These are phyloP conservation scores for Fusarium domesticum DNA, from an alignment of 2,329 filamentous ascomycete genomes.

Conservation along the genomic window DNA sequence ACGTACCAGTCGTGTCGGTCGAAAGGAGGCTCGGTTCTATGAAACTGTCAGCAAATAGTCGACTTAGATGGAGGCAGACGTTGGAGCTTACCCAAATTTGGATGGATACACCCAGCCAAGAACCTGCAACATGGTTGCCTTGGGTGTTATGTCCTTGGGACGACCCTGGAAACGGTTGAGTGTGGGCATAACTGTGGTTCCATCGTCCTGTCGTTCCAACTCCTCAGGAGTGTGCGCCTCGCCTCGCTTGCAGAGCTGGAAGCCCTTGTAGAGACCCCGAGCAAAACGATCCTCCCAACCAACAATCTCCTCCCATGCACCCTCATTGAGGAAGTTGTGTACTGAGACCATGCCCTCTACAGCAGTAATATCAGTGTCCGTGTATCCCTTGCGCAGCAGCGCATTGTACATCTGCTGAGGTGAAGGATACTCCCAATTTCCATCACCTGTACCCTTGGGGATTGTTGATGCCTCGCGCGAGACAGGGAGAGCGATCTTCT, in stretches of 20 bases:
- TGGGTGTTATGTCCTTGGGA: slow-evolving; percentile 86
- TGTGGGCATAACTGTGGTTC: slow-evolving; percentile 60
- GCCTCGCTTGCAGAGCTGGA: slow-evolving; percentile 70
- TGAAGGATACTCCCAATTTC: slow-evolving; percentile 96
- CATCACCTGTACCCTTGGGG: slow-evolving; percentile 73
- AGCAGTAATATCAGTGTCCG: slow-evolving; percentile 86
- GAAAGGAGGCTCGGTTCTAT: slow-evolving; percentile 78
- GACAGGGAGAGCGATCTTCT: slow-evolving; percentile 71
- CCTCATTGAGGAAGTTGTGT: slow-evolving; percentile 97
- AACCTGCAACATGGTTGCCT: slow-evolving; percentile 79
- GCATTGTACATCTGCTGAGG: slow-evolving; percentile 99
- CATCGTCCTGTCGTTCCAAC: slow-evolving; percentile 51
- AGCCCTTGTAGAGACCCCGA: slow-evolving; percentile 67
- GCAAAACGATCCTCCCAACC: slow-evolving; percentile 89
- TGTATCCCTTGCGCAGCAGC: slow-evolving; percentile 91
- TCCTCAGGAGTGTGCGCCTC: slow-evolving; percentile 57
- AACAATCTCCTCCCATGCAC: slow-evolving; percentile 92
- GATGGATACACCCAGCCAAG: slow-evolving; percentile 76
- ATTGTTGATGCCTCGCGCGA: slow-evolving; percentile 84
- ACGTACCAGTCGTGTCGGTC: slow-evolving; percentile 98
- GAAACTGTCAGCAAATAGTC: slow-evolving; percentile 15
- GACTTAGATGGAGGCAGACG: too few species aligned
- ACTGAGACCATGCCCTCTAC: slow-evolving; percentile 97
- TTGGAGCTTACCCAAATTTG: slow-evolving; percentile 69
- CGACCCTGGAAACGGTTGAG: slow-evolving; percentile 85